phyloP scores from a whole-genome alignment of 2,329 filamentous ascomycete species.

The Fusarium lateritium region DNA sequence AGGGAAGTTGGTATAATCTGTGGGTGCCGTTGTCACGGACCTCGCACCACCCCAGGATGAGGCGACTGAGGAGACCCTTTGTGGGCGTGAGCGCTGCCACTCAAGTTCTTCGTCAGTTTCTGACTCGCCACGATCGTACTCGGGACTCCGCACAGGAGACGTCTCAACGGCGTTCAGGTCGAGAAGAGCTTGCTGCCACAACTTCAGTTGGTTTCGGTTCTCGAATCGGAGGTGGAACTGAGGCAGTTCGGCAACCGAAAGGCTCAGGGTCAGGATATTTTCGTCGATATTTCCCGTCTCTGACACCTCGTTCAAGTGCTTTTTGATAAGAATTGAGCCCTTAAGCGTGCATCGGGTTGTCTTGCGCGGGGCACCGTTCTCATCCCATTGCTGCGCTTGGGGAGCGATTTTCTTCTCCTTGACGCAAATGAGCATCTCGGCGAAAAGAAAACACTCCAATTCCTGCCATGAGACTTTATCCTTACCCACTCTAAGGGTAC shows the following conservation, averaged over 20 bases:
- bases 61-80: conserved; percentile 84
- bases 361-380: conserved; percentile 71
- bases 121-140: conserved; percentile 84
- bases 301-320: conserved; percentile 90
- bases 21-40: conserved; percentile 89
- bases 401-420: conserved; percentile 89
- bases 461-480: conserved; percentile 98
- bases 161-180: conserved; percentile 83
- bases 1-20: conserved; percentile 86
- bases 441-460: conserved; percentile 95
- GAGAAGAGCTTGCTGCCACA: conserved; percentile 89
- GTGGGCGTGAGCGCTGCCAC: conserved; percentile 75
- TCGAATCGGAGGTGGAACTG: conserved; percentile 95
- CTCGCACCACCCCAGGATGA: conserved; percentile 86
- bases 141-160: conserved; percentile 76
- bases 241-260: conserved; percentile 92
- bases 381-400: conserved; percentile 75
- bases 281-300: conserved; percentile 82
- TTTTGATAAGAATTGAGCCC: conserved; percentile 98
- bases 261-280: conserved; percentile 86
- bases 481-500: conserved; percentile 93
- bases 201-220: conserved; percentile 85
- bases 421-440: conserved; percentile 99
- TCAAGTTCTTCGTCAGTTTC: conserved; percentile 89
- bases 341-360: conserved; percentile 88